phyloP scores from a whole-genome alignment of 345 rosid genomes.

The Arabidopsis arenosa region DNA sequence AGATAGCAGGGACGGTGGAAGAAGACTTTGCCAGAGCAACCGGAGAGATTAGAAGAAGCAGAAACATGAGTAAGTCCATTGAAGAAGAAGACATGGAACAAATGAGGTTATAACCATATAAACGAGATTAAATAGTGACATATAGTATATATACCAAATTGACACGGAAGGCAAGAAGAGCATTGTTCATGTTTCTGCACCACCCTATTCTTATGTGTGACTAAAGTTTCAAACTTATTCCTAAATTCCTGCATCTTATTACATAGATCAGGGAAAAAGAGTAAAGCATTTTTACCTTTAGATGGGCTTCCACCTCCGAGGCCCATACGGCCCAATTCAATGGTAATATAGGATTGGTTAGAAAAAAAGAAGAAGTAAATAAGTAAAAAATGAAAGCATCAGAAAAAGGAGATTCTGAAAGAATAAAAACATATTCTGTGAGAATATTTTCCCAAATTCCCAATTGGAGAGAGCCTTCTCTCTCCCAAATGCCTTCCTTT shows the following conservation, averaged over 20 bases:
- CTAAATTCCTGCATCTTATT: conserved; percentile 21
- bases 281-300: too few species aligned
- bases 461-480: conserved; percentile 13
- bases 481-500: conserved; percentile 29
- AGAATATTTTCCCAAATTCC: conserved; percentile 29
- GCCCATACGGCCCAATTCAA: too few species aligned
- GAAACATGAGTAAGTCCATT: conserved; percentile 27
- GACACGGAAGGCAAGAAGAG: conserved; percentile 13
- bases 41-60: conserved; percentile 19
- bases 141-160: not conserved
- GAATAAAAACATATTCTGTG: conserved; percentile 41
- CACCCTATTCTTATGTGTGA: conserved; percentile 38
- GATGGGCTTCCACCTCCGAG: too few species aligned
- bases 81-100: conserved; percentile 14
- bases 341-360: not conserved
- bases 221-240: conserved; percentile 30
- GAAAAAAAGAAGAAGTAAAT: not conserved
- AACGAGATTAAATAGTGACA: not conserved
- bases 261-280: not conserved
- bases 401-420: conserved; percentile 16
- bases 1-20: conserved; percentile 53
- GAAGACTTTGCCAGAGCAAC: conserved; percentile 24
- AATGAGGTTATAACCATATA: not conserved
- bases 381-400: conserved; percentile 1
- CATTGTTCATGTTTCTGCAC: conserved; percentile 38